Conservation (phyloP, 2,329 filamentous ascomycete genomes). For the Diaporthe eres region DNA sequence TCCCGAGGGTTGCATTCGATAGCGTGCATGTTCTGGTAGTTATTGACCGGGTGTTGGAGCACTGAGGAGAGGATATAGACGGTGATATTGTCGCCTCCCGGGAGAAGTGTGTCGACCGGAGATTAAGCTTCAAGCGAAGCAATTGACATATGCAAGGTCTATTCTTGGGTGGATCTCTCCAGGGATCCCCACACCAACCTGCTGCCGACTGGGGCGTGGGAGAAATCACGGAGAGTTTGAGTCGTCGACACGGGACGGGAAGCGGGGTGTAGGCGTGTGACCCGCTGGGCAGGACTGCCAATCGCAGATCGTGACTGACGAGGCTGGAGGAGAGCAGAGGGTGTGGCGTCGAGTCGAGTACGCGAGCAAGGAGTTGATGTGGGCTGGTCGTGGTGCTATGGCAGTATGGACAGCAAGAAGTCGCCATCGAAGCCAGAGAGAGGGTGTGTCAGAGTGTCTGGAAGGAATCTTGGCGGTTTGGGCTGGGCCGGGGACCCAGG, state of each 20-base stretch:
- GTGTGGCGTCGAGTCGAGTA: slow-evolving; percentile 13
- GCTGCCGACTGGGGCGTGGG: background rate
- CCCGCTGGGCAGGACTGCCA: slow-evolving; percentile 15
- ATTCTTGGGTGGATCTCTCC: slow-evolving; percentile 30
- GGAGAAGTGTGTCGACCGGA: background rate
- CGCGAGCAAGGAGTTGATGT: background rate
- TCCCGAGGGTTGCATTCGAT: background rate
- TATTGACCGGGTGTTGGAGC: background rate
- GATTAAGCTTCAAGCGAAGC: slow-evolving; percentile 34
- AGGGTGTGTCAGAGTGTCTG: slow-evolving; percentile 30
- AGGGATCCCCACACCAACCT: slow-evolving; percentile 11
- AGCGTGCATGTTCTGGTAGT: background rate
- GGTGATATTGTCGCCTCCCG: background rate
- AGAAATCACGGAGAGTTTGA: slow-evolving; percentile 16
- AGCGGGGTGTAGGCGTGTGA: slow-evolving; percentile 24
- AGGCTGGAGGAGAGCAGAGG: slow-evolving; percentile 4
- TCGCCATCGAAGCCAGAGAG: slow-evolving; percentile 5
- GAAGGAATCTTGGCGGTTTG: slow-evolving; percentile 28
- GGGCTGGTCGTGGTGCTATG: background rate
- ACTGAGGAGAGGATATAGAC: background rate
- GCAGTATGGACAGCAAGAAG: background rate
- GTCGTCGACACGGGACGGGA: slow-evolving; percentile 26
- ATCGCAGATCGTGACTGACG: slow-evolving; percentile 13
- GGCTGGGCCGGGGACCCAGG: slow-evolving; percentile 32
- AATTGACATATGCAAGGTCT: slow-evolving; percentile 30